Evolutionary conservation across 768 basidiomycete genomes (phyloP), one percentile per base, ranked within the genome.

Genomic region (Leucogyrophana mollusca): DNA sequence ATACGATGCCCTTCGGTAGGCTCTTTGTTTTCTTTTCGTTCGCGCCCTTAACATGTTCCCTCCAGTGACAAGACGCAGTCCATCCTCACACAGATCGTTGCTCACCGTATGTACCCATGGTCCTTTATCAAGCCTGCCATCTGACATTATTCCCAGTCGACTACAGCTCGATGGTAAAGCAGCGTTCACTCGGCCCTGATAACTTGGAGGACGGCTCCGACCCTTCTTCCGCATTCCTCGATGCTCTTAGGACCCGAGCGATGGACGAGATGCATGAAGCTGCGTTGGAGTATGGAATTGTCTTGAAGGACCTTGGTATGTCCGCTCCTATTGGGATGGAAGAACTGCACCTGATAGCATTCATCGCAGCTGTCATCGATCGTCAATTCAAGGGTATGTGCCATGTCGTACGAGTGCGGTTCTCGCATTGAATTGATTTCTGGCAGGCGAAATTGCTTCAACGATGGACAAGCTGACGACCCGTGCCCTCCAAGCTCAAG

Each of bases 391-490:
- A 92, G 71, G 89, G 66, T 60, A 18, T n/a, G 52, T 34, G 13
- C 7, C 13, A 6, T 30, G 13, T 30, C 13, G 27, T 25, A 16
- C 34, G 8, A 10, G n/a, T n/a, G 6, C 18, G 9, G 9, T 41
- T 23, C 8, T 7, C 16, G 17, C n/a, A 21, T 5, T 21, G 40
- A 27, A 41, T 10, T 30, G 40, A 8, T 20, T 27, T 45, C 14
- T 45, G n/a, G 9, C 40, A 64, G 66, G 88, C 48, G 89, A 92
- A 58, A 90, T 90, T 53, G 90, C 87, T 1, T 69, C 77, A 21
- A 88, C 87, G 1, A 91, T 90, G 89, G 85, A 90, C 58, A 87
- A 88, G 59, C 73, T 90, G 43, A 91, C 87, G 56, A 87, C 87
- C 3, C 78, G 90, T 54, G 90, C 87, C 17, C 70, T 92, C 30